Base-by-base conservation (phyloP, 2,329 filamentous ascomycete species). In the Pestalotiopsis sp. region DNA sequence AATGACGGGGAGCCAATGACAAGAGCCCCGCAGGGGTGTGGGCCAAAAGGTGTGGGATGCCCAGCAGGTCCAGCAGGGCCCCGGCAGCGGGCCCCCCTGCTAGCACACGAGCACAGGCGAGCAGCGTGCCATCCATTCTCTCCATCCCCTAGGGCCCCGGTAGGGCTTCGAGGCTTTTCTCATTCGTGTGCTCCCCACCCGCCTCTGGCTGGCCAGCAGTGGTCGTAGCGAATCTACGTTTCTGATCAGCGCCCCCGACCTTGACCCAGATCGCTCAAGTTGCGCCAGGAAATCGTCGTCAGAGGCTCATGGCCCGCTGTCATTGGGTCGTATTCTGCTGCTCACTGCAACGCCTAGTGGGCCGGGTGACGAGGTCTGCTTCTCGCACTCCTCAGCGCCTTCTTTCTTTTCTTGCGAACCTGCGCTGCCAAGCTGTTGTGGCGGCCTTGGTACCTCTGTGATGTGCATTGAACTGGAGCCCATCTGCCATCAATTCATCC, bases 1-100 rank as follows among this genome's bases (percentile, higher is more conserved):
- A 45, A 67, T 67, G 58, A 67, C 52, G 58, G 52, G 52, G 58
- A 56, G 65, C 65, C 65, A 67, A 67, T 67, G 52, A 67, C 14
- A 49, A 17, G 52, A 59, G 58, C 39, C 65, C 65, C 65, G n/a
- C 62, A 17, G 23, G 38, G 14, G 27, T 23, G 20, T 39, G 20
- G 27, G 45, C 60, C n/a, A 17, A 38, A 25, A 20, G 59, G 36
- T 36, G 23, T 59, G 23, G 57, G 23, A 59, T 36, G 23, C 57
- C 57, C 57, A 27, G 36, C 59, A 20, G 36, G 11, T 20, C 59
- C 59, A 20, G 14, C n/a, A 23, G 23, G 23, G 23, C 23, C 23
- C 23, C 23, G 23, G 23, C 23, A 27, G 27, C 13, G 11, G 6
- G 56, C 23, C 56, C 56, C 45, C n/a, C 6, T 52, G 45, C 45